Evolutionary conservation across 306 rosid species (phyloP), one percentile per base, ranked within the genome.

Genomic region (Hippophae gyantsensis): DNA sequence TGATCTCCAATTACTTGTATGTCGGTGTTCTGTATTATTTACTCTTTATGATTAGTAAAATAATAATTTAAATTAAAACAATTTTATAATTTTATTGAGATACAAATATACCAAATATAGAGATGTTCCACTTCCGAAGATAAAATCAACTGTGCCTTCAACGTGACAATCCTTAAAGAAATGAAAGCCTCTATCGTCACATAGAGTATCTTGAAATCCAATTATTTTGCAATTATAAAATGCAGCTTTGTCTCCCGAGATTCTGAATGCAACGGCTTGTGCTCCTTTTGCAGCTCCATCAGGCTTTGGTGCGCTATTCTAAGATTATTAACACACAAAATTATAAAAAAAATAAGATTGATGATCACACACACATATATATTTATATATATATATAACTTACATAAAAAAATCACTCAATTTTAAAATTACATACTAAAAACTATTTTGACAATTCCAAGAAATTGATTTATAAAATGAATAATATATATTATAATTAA

Each of bases 251-350:
- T 52, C 61, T 0, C 76, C 86, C 0, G 65, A 42, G 3, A 81
- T 47, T 72, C 86, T 81, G 14, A 78, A 27, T 9, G 86, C 86
- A 7, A 71, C n/a, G 3, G 86, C 86, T 23, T 77, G 86, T 14
- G 56, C 81, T 9, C 74, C 76, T 9, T 12, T 32, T 23, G 6
- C 52, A 38, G 13, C 43, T 11, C 65, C 67, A 18, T 65, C 62
- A 6, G 83, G 86, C 58, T 58, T 71, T 7, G 86, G 81, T 0
- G 86, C 40, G 0, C 23, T 18, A 18, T 18, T 18, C 23, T 18
- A 18, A 18, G 23, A 18, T 18, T 18, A 18, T 18, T 18, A 18
- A 18, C 1, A 18, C 23, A 18, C 23, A 6, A 45, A 1, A 6
- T 18, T 7, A 23, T 25, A 12, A 10, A 59, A 25, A 25, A 2